Base-by-base conservation (phyloP, 139 green algal species). In the Closterium sp. region DNA sequence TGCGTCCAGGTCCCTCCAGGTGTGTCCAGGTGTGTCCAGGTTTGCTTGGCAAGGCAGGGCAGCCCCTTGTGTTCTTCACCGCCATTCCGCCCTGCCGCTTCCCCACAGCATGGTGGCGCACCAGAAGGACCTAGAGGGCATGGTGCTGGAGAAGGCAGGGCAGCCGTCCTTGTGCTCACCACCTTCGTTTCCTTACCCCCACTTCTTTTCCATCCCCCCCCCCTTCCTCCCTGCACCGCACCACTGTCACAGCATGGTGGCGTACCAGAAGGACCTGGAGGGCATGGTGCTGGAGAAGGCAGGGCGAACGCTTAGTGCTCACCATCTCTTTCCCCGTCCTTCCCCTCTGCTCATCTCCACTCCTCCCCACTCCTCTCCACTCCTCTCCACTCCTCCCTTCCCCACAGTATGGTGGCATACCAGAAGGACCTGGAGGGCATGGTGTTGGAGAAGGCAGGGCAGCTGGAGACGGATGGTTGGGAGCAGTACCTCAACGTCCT, bases 241-340 rank as follows among this genome's bases (percentile, higher is more conserved):
- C n/a, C n/a, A n/a, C 10, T 7, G 3, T 91, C 19, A 21, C 62
- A 94, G 90, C 85, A 95, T 96, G 91, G 34, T 92, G 85, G 86
- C 45, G 9, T 95, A 96, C 73, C 94, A 96, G 45, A 89, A 92
- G 86, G 89, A 94, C 84, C 93, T 96, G 91, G 89, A 95, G 84
- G 17, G 88, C 19, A 91, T 86, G 70, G 94, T 96, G 62, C 38
- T 90, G 32, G 31, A 70, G 9, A 96, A 95, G 85, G n/a, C n/a
- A 70, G 9, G 95, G 94, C 62, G 1, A 17, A 87, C 27, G 5
- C 27, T 86, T 86, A 10, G 38, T n/a, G 85, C 21, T 92, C 7
- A 70, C 31, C 85, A 13, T 92, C 79, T 92, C 79, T 92, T 42
- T 22, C 70, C 70, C n/a, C 2, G 2, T 5, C 62, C 86, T 85